Evolutionary conservation across 2,329 filamentous ascomycete genomes (phyloP).

Genomic region (Apiospora kogelbergensis): DNA sequence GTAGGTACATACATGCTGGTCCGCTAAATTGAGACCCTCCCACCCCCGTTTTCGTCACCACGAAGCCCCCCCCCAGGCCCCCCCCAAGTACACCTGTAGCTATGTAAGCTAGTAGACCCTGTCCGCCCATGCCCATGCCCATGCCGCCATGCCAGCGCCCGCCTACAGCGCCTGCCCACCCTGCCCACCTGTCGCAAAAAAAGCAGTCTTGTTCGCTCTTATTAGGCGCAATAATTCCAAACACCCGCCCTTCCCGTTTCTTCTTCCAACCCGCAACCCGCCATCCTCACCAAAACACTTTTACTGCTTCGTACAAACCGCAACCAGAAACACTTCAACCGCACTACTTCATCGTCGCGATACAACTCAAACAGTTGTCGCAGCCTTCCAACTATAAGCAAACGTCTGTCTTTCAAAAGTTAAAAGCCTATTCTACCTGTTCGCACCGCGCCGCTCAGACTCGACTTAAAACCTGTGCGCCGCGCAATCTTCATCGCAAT

Average conservation of each 20-base stretch:
- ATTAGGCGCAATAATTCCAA: constrained; percentile 19
- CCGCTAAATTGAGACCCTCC: constrained; percentile 8
- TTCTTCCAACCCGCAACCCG: constrained; percentile 15
- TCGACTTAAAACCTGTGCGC: constrained; percentile 6
- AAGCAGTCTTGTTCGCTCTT: constrained; percentile 10
- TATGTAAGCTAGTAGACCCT: background rate
- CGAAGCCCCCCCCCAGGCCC: too few species aligned
- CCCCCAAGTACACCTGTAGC: background rate
- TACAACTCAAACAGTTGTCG: constrained; percentile 3
- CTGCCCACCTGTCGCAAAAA: background rate
- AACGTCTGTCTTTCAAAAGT: background rate
- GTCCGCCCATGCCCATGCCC: background rate
- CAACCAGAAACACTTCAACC: constrained; percentile 2
- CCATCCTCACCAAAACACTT: constrained; percentile 1
- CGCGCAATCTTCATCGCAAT: constrained; percentile 7
- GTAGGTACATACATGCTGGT: background rate
- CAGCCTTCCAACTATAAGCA: background rate
- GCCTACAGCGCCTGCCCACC: background rate
- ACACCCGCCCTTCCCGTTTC: constrained; percentile 13
- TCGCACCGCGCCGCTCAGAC: constrained; percentile 7
- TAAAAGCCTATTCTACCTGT: background rate
- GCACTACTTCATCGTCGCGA: background rate
- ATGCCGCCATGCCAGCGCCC: background rate
- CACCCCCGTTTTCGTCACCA: constrained; percentile 9
- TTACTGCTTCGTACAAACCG: background rate